Base-by-base conservation (phyloP, 352 stramenopile genomes). In the Phytopythium delawarense region DNA sequence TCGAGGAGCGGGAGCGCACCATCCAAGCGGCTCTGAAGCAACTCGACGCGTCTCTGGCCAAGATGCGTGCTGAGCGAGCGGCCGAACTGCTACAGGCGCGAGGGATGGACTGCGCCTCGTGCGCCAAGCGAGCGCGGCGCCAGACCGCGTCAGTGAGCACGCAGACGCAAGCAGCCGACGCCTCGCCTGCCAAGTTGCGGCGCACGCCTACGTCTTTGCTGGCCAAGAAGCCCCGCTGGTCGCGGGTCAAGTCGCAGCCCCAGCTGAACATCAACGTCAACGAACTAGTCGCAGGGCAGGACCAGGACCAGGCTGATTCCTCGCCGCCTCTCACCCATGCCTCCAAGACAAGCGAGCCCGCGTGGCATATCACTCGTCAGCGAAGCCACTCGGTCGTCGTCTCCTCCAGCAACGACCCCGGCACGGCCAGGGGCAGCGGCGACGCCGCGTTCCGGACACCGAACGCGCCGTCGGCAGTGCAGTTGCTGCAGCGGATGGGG, bases 1-100 rank as follows among this genome's bases (percentile, higher is more conserved):
- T 66, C 28, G 68, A 75, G 44, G 68, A 75, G 44, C 57, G 64
- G 0, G 68, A 75, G n/a, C 4, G 63, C 8, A 9, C 23, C 2
- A 69, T 75, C 52, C 40, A 71, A 13, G 46, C 54, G 53, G 64
- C 50, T 2, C 53, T 75, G 37, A 45, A 62, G 25, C 57, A 71
- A 1, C 51, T 75, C 7, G 61, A 74, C 21, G 37, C 44, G 1
- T 69, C 52, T n/a, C 60, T 74, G 18, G 48, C 63, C 11, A 7
- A 55, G 4, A 61, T 71, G 51, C 42, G 35, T 34, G 32, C 44
- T 21, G 40, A 50, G 20, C 42, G 50, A 62, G 50, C 52, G 1
- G n/a, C 35, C 15, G 52, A 51, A 25, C 21, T 50, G 6, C 44
- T 46, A 2, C 11, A 61, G 32, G 35, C 18, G 30, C n/a, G 13